Conservation (phyloP, 1,284 basidiomycete species). For the Tausonia pullulans region DNA sequence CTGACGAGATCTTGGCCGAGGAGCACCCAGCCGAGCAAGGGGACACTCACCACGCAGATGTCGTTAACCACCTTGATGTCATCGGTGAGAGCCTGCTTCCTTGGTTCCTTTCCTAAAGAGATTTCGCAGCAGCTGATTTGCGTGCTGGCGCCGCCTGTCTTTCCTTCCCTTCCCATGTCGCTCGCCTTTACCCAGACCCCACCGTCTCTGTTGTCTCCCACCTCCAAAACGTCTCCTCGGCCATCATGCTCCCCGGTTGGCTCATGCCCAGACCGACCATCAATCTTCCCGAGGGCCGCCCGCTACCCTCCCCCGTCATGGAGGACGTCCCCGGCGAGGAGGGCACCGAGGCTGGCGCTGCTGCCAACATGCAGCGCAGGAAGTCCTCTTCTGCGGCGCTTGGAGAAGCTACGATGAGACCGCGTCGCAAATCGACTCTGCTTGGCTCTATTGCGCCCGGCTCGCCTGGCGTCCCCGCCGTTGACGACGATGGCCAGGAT, state of each 20-base stretch:
- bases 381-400: neutral
- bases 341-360: neutral
- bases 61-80: constrained; percentile 14
- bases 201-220: constrained; percentile 13
- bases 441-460: too few relatives aligned
- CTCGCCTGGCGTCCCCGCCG: too few relatives aligned
- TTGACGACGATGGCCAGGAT: too few relatives aligned
- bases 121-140: neutral
- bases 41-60: constrained; percentile 4
- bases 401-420: too few relatives aligned
- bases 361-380: neutral
- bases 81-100: constrained; percentile 1
- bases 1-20: neutral
- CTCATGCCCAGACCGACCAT: constrained; percentile 1
- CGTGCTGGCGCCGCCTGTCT: neutral
- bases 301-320: neutral
- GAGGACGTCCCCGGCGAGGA: neutral
- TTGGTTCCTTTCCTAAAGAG: neutral
- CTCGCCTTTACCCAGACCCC: constrained; percentile 3
- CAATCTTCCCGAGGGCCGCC: constrained; percentile 2
- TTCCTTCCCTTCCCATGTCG: neutral
- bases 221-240: constrained; percentile 13
- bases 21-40: constrained; percentile 10
- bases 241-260: constrained; percentile 11
- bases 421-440: too few relatives aligned